Conservation (phyloP, 805 yeast genomes). For the Candida dendrica region DNA sequence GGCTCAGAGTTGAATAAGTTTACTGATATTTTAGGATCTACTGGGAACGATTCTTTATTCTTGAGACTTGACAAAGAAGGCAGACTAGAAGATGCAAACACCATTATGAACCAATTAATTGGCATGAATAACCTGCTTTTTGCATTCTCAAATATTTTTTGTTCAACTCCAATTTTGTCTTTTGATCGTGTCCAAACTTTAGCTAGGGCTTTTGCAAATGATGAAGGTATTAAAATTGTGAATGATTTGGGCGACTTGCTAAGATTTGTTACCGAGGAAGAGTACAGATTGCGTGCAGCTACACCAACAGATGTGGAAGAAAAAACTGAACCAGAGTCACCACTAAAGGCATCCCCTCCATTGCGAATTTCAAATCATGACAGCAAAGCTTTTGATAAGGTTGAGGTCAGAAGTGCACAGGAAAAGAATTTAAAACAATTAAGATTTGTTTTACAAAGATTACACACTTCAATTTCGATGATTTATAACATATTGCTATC, state of each 20-base stretch:
- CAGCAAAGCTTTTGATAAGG: constrained; percentile 26
- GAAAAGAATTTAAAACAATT: constrained; percentile 56
- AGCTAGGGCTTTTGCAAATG: constrained; percentile 32
- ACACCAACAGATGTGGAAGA: constrained; percentile 42
- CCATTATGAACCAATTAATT: constrained; percentile 24
- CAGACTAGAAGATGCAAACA: constrained; percentile 12
- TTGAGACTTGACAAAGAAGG: constrained; percentile 10
- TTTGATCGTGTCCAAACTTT: constrained; percentile 26
- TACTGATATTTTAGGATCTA: constrained; percentile 18
- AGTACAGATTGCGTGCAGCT: constrained; percentile 38
- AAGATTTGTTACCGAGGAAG: constrained; percentile 50
- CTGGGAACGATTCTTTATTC: constrained; percentile 20
- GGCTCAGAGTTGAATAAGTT: constrained; percentile 23
- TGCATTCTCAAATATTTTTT: constrained; percentile 48
- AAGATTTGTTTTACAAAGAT: constrained; percentile 40
- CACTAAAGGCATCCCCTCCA: constrained; percentile 30
- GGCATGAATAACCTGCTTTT: constrained; percentile 36
- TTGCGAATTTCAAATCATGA: constrained; percentile 35
- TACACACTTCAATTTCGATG: constrained; percentile 38
- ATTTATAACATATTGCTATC: constrained; percentile 37
- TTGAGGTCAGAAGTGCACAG: constrained; percentile 46
- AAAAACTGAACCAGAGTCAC: constrained; percentile 30
- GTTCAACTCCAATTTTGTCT: constrained; percentile 45
- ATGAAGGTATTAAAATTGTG: constrained; percentile 34
- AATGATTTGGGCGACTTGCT: constrained; percentile 37